These are phyloP conservation scores for Phyllosticta citriasiana DNA, from an alignment of 2,329 filamentous ascomycete species.

Conservation along the genomic window DNA sequence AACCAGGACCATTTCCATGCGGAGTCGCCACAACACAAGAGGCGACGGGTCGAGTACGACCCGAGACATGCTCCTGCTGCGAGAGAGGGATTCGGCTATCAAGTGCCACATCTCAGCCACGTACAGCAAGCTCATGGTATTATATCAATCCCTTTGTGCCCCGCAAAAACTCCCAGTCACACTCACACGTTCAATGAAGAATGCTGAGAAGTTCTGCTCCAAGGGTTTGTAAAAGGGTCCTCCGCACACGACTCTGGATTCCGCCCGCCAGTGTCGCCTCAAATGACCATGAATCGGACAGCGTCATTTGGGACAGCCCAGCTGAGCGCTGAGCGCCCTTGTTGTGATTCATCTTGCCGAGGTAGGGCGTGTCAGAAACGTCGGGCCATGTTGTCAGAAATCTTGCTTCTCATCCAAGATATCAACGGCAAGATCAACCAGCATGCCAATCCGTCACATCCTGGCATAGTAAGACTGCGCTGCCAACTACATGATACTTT, in stretches of 20 bases:
- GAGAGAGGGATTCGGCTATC: not conserved
- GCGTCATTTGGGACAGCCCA: not conserved
- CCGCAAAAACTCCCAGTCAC: not conserved
- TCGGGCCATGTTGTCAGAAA: not conserved
- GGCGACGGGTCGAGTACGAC: not conserved
- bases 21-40: not conserved
- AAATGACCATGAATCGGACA: not conserved
- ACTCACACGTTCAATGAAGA: not conserved
- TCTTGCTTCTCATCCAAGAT: not conserved
- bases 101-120: not conserved
- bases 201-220: not conserved
- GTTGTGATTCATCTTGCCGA: slow-evolving; percentile 1
- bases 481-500: not conserved
- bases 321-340: not conserved
- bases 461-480: not conserved
- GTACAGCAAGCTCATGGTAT: not conserved
- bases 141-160: not conserved
- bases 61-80: not conserved
- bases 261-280: not conserved
- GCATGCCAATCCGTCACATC: not conserved
- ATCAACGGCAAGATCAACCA: not conserved
- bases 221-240: not conserved
- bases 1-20: not conserved
- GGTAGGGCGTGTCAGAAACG: slow-evolving; percentile 1
- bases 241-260: not conserved